These are phyloP conservation scores for Termitomyces sp. DNA, from an alignment of 768 basidiomycete species.

Conservation along the genomic window DNA sequence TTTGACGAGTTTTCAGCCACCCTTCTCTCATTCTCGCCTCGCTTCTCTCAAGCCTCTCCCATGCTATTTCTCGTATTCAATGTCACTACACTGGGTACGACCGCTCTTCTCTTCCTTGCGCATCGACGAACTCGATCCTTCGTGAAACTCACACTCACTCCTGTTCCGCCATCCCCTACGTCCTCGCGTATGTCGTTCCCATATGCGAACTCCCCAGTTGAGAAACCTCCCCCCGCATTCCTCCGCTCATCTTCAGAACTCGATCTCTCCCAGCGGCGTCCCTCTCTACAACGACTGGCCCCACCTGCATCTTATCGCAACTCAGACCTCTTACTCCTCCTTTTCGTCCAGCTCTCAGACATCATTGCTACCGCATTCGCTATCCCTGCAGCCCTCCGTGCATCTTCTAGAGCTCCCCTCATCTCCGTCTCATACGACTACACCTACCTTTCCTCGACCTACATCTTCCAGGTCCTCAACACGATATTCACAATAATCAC, in stretches of 20 bases:
- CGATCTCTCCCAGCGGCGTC: neutral
- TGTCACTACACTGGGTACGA: slow-evolving; percentile 2
- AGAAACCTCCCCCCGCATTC: neutral
- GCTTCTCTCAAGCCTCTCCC: slow-evolving; percentile 6
- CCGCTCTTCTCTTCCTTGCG: neutral
- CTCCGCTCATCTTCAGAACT: neutral
- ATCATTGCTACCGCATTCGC: neutral
- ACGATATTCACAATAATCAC: neutral
- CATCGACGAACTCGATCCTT: neutral
- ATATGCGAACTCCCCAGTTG: neutral
- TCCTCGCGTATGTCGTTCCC: slow-evolving; percentile 1
- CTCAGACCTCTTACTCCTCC: neutral
- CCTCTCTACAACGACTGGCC: neutral
- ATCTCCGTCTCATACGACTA: neutral
- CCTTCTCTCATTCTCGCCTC: slow-evolving; percentile 8
- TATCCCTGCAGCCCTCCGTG: neutral
- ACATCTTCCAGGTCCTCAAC: neutral
- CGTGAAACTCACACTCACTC: neutral
- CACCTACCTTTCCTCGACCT: neutral
- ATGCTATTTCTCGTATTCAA: slow-evolving; percentile 6
- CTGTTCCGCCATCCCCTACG: neutral
- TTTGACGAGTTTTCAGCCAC: slow-evolving; percentile 4
- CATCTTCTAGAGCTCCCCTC: neutral
- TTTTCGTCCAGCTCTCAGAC: slow-evolving; percentile 2
- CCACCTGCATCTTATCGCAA: neutral